Evolutionary conservation across 78 protist species (phyloP).

Genomic region (slime mould (Dictyostelium discoideum)): DNA sequence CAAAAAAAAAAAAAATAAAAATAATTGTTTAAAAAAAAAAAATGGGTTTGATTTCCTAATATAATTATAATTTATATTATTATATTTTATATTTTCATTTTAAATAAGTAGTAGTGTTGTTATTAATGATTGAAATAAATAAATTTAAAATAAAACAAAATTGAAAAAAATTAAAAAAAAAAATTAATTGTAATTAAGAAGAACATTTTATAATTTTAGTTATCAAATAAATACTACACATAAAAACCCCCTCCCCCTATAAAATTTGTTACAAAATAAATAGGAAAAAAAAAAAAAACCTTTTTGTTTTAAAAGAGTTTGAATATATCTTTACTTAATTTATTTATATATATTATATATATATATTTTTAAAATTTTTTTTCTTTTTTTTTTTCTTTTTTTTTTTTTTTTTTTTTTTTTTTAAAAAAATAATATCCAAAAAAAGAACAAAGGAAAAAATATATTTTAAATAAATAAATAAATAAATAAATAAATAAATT

Average conservation of each 20-base stretch:
- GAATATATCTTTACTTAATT: neutral
- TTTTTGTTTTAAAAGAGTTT: neutral
- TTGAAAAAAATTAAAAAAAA: too few species aligned
- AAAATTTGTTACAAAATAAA: neutral
- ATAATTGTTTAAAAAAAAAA: too few species aligned
- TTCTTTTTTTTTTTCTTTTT: neutral
- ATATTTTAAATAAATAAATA: neutral
- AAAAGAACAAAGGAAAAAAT: neutral
- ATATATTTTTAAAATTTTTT: neutral
- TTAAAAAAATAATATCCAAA: neutral
- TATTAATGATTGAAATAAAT: neutral
- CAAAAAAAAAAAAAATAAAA: neutral
- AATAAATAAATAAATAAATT: too few species aligned
- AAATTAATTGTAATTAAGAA: neutral
- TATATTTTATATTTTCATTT: neutral
- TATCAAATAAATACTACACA: neutral
- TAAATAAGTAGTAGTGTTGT: neutral
- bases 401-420: too few species aligned
- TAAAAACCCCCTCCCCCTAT: neutral
- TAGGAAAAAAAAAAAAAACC: neutral
- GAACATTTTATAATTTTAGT: neutral
- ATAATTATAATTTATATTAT: too few species aligned
- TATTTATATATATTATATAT: neutral
- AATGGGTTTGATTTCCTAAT: neutral
- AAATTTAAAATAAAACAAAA: neutral